Evolutionary conservation across 2,329 filamentous ascomycete species (phyloP), one percentile per base, ranked within the genome.

Genomic region (Pseudovirgaria hyperparasitica): DNA sequence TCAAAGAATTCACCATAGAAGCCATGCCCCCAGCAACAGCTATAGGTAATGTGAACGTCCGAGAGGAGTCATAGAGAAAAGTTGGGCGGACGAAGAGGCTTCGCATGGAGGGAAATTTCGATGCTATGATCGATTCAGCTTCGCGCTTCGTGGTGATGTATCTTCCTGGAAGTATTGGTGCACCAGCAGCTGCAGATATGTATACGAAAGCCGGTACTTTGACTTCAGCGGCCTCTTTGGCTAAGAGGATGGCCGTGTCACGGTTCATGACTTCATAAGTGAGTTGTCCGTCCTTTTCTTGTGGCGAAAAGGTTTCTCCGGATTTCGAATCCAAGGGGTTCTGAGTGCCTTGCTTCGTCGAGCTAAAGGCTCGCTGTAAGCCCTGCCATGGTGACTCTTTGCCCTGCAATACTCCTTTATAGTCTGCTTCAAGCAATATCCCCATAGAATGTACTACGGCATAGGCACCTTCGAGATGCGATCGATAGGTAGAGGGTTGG

Each of bases 201-300:
- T 84, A 96, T 33, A 78, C 73, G 50, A 93, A 94, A 0, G 75
- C 72, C 11, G 65, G 58, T 9, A 77, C 76, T 19, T 72, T 65
- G 33, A 72, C 70, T 18, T 59, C 59, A 15, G 67, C 66, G 2
- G 85, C 75, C 49, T 87, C 81, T 45, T 77, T 73, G 9, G 87
- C 90, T 9, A 94, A 67, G 29, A 77, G 70, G 34, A 96, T 72
- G 25, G 87, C 87, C 22, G 68, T 68, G 58, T 96, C 87, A 31
- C 90, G 72, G 59, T 98, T 98, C 84, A 98, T 94, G 34, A 85
- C 67, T 61, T 96, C 90, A 60, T 98, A 98, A 11, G 87, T 94
- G 43, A 93, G 65, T 56, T 90, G 80, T 15, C 76, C 75, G 40
- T 75, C 73, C 23, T 62, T 68, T 51, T 81, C 75, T 27, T 73